Percentiles rank a stretch among this genome's conserved stretches.
phyloP scores from a whole-genome alignment of 129 eudicot species.

The Rutidosis leptorrhynchoides region DNA sequence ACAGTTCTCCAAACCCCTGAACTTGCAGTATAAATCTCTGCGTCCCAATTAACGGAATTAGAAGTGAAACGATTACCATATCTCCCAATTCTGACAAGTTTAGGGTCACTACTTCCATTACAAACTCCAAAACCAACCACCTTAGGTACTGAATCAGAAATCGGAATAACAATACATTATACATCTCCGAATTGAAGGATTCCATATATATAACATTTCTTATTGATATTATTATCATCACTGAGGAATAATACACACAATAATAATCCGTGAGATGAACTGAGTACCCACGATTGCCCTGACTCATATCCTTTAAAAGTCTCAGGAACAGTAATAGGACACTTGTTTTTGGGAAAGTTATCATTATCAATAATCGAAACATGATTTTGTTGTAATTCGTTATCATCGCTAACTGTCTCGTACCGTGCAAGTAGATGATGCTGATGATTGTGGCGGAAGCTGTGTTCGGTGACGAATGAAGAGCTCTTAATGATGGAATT shows the following conservation, averaged over 20 bases:
- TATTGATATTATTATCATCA: no score
- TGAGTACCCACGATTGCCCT: no score
- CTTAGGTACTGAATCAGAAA: not conserved
- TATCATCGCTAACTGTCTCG: no score
- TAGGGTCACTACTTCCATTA: not conserved
- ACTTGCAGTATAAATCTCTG: not conserved
- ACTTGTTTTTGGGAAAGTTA: not conserved
- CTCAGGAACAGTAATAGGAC: not conserved
- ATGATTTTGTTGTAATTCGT: no score
- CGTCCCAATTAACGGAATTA: not conserved
- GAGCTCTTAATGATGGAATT: no score
- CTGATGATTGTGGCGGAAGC: no score
- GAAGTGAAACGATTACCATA: not conserved
- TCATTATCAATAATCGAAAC: not conserved
- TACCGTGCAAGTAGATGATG: no score
- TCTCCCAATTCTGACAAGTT: not conserved
- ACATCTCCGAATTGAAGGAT: not conserved
- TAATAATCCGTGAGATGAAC: not conserved
- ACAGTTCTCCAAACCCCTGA: not conserved
- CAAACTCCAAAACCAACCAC: not conserved
- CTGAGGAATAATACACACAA: no score
- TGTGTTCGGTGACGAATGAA: no score
- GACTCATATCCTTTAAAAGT: not conserved
- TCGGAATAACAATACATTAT: no score
- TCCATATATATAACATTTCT: not conserved